Conservation (phyloP, 176 grass and related monocot species). For the Carex scoparia region DNA sequence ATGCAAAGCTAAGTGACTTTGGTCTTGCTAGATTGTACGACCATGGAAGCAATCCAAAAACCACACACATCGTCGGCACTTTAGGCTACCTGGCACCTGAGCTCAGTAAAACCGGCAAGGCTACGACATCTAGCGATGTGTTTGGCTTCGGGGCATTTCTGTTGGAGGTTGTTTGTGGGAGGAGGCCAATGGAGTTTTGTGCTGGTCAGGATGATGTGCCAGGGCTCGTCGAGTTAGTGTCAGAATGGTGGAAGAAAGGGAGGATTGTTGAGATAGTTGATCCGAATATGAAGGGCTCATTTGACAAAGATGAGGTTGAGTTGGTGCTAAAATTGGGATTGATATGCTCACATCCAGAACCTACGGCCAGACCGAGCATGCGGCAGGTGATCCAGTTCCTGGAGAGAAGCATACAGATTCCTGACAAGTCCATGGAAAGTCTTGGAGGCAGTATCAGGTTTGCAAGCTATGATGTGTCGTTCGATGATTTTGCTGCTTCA, state of each 20-base stretch:
- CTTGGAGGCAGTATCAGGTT: constrained; percentile 9
- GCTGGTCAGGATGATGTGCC: constrained; percentile 8
- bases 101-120: constrained; percentile 35
- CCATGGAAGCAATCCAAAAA: constrained; percentile 32
- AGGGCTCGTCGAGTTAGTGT: constrained; percentile 38
- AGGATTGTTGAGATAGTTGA: constrained; percentile 25
- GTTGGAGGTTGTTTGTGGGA: constrained; percentile 40
- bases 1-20: constrained; percentile 79
- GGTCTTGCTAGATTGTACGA: constrained; percentile 68
- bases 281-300: constrained; percentile 17
- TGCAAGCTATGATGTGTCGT: background rate
- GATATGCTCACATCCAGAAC: constrained; percentile 43
- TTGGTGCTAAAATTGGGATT: constrained; percentile 52
- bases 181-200: constrained; percentile 34
- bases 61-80: constrained; percentile 35
- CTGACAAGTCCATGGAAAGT: constrained; percentile 24
- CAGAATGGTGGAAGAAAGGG: constrained; percentile 29
- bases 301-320: constrained; percentile 16
- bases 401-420: background rate
- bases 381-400: constrained; percentile 37
- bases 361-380: constrained; percentile 36
- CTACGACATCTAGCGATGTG: constrained; percentile 36
- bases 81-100: constrained; percentile 48
- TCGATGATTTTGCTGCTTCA: constrained; percentile 2
- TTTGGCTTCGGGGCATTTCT: constrained; percentile 38